phyloP scores from a whole-genome alignment of 257 asterid species.

The Fraxinus americana region DNA sequence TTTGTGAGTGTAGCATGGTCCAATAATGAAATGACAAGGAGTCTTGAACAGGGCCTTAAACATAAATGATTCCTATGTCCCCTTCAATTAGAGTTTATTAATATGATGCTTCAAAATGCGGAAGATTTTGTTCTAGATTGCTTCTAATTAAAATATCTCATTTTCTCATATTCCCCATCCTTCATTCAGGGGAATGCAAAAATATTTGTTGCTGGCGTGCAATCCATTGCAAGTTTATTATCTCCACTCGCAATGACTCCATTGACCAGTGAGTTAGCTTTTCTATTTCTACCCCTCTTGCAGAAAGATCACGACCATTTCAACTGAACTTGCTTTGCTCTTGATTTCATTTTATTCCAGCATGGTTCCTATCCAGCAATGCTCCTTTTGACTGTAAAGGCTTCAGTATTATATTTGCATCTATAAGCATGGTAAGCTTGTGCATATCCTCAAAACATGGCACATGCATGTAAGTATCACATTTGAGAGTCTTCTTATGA shows the following conservation, averaged over 20 bases:
- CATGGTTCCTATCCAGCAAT: conserved; percentile 71
- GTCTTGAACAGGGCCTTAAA: too few species aligned
- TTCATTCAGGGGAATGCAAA: conserved; percentile 78
- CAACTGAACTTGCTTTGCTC: conserved; percentile 10
- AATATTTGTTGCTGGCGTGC: conserved; percentile 81
- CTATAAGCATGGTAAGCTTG: conserved; percentile 71
- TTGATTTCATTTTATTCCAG: conserved; percentile 47
- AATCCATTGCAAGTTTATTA: conserved; percentile 72
- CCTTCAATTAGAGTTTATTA: neutral
- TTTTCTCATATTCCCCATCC: neutral
- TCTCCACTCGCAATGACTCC: conserved; percentile 94
- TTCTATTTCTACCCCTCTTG: conserved; percentile 3
- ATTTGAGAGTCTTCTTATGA: neutral
- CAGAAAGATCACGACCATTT: neutral
- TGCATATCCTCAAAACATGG: neutral
- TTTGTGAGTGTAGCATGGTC: too few species aligned
- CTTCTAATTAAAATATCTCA: neutral
- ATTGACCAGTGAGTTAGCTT: conserved; percentile 65
- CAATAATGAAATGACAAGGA: too few species aligned
- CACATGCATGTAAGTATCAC: neutral
- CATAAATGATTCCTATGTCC: too few species aligned
- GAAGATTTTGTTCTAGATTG: neutral
- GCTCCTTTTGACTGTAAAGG: conserved; percentile 96
- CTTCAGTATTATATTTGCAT: conserved; percentile 82
- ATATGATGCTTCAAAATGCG: neutral